Evolutionary conservation across 1,139 yeast species (phyloP), one percentile per base, ranked within the genome.

Genomic region (Lodderomyces parapsilosis): DNA sequence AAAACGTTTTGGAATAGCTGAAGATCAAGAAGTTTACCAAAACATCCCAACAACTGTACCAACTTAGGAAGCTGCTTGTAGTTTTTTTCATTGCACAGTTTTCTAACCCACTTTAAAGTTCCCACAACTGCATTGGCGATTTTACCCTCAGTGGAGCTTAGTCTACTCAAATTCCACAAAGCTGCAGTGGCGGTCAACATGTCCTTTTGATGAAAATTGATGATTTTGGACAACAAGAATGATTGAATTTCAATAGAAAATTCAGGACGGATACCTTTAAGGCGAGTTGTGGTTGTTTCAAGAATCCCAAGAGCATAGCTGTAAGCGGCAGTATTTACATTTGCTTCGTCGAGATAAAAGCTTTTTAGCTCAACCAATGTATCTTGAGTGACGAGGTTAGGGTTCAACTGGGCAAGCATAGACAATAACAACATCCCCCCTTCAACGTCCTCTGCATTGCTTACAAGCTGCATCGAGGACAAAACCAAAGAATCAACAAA

Each of bases 181-280:
- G 87, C 72, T 2, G 90, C 87, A 56, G 86, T 74, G 0, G 90
- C 95, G 51, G 81, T 82, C 22, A 78, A 79, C 11, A 87, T 60
- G 51, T 86, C 91, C 44, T 60, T 68, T 0, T 73, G 68, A 42
- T 72, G 75, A 57, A 83, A 75, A 49, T 76, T 83, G 2, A 90
- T 82, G 37, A 88, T 59, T 25, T 77, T 66, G 38, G 67, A 66
- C 47, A 86, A 59, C 22, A 87, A 55, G 8, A 77, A 70, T 0
- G 69, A 56, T 53, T 81, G 83, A n/a, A 83, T 68, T 2, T 74
- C 73, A 14, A 58, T 53, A 20, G 79, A 54, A 50, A 83, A 84
- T 1, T 67, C 72, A 0, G 77, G 73, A 42, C 83, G 71, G 32
- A 85, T 63, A 4, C 75, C 65, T 0, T 59, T 56, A 9, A 71